Conservation (phyloP, 345 rosid species). For the Psidium friedrichsthalianum region DNA sequence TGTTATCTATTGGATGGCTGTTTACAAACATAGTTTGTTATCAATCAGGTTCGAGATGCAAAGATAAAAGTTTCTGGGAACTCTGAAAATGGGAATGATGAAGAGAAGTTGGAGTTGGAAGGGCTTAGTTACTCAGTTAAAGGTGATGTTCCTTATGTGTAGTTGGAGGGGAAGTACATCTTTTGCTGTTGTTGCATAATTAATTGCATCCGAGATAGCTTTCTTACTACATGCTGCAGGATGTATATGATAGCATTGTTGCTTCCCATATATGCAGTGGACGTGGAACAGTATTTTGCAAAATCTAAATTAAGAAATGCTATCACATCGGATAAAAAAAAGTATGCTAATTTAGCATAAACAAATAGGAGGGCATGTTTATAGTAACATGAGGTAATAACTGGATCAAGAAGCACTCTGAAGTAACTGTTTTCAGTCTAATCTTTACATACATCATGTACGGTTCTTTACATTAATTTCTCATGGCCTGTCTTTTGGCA, state of each 20-base stretch:
- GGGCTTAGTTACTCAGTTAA: constrained; percentile 48
- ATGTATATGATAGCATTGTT: background rate
- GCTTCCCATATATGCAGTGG: background rate
- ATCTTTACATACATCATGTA: background rate
- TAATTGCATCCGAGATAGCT: background rate
- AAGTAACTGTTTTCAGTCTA: background rate
- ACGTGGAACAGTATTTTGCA: background rate
- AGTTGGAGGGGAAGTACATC: background rate
- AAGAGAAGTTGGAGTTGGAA: constrained; percentile 76
- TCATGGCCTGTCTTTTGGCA: constrained; percentile 24
- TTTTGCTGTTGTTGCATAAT: background rate
- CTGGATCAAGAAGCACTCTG: background rate
- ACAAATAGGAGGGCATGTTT: background rate
- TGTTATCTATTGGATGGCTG: background rate
- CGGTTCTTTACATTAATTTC: constrained; percentile 1
- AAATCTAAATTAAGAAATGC: background rate
- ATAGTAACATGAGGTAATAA: background rate
- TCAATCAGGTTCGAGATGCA: constrained; percentile 68
- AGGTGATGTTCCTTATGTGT: constrained; percentile 24
- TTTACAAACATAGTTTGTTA: constrained; percentile 6
- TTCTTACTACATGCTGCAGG: background rate
- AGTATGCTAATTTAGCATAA: background rate
- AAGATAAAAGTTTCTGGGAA: constrained; percentile 69
- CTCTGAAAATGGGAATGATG: constrained; percentile 64
- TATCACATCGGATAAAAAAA: background rate